phyloP scores from a whole-genome alignment of 192 early-diverging fungal genomes.

The Coemansia furcata region DNA sequence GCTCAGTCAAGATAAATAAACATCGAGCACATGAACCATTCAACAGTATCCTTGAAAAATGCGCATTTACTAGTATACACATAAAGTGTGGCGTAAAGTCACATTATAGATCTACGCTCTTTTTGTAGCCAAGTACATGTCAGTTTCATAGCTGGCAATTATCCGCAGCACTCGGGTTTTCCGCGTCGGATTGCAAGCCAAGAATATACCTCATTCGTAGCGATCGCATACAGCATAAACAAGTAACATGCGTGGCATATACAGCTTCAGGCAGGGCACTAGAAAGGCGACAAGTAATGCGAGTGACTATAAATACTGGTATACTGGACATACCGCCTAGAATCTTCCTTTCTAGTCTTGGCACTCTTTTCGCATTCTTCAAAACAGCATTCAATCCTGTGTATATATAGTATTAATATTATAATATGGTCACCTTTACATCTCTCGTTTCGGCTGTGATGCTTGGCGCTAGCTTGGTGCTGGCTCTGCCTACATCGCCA shows the following conservation, averaged over 20 bases:
- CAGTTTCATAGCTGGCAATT: not conserved
- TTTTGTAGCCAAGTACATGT: not conserved
- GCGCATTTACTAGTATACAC: not conserved
- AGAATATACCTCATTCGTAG: not conserved
- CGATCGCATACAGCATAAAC: slow-evolving; percentile 4
- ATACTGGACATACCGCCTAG: not conserved
- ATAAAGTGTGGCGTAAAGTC: not conserved
- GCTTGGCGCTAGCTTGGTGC: not conserved
- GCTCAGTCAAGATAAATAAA: not conserved
- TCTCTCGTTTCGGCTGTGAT: not conserved
- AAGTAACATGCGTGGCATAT: slow-evolving; percentile 1
- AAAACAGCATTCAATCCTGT: not conserved
- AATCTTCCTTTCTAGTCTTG: not conserved
- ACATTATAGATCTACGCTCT: not conserved
- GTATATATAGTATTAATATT: slow-evolving; percentile 2
- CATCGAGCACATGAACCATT: not conserved
- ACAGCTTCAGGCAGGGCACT: not conserved
- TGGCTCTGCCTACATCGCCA: not conserved
- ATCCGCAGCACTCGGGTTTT: not conserved
- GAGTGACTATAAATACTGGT: not conserved
- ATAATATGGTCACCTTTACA: slow-evolving; percentile 1
- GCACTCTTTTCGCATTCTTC: not conserved
- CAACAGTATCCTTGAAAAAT: not conserved
- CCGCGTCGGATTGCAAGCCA: not conserved
- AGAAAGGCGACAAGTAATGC: not conserved